phyloP scores from a whole-genome alignment of 2,329 filamentous ascomycete genomes.

The Paecilomyces niveus region DNA sequence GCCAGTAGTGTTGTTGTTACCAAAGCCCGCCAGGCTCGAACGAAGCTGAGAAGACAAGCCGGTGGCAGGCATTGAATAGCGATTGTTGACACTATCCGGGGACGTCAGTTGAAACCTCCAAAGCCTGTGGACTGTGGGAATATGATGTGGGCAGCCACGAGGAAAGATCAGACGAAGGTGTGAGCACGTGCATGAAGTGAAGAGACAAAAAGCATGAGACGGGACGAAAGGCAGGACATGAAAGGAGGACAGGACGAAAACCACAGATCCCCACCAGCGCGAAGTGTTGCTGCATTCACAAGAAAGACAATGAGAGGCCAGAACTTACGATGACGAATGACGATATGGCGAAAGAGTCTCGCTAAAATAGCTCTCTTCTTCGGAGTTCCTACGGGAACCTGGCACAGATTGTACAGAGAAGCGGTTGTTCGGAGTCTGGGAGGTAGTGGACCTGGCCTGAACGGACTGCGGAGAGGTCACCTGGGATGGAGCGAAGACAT shows the following conservation, averaged over 20 bases:
- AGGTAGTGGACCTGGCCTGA: constrained; percentile 47
- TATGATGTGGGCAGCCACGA: background rate
- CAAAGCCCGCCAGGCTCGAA: constrained; percentile 20
- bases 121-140: background rate
- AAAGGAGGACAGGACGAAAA: background rate
- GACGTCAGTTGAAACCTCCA: background rate
- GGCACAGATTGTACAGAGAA: constrained; percentile 80
- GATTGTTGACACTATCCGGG: constrained; percentile 57
- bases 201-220: background rate
- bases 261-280: background rate
- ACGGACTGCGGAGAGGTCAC: constrained; percentile 69
- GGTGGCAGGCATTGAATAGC: constrained; percentile 87
- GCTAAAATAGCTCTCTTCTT: constrained; percentile 77
- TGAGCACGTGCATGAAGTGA: background rate
- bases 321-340: constrained; percentile 70
- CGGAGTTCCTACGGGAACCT: constrained; percentile 77
- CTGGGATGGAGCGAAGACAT: constrained; percentile 67
- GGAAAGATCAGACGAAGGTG: background rate
- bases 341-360: constrained; percentile 55
- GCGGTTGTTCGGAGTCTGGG: constrained; percentile 51
- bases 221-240: background rate
- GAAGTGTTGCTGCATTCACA: background rate
- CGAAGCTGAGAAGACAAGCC: constrained; percentile 25
- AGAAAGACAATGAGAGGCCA: background rate
- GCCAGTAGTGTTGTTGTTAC: constrained; percentile 29